A percentile compares a stretch with the other conserved stretches of the same genome.
Evolutionary conservation across 1,139 yeast species (phyloP).

Genomic region (Suhomyces bribrorum): DNA sequence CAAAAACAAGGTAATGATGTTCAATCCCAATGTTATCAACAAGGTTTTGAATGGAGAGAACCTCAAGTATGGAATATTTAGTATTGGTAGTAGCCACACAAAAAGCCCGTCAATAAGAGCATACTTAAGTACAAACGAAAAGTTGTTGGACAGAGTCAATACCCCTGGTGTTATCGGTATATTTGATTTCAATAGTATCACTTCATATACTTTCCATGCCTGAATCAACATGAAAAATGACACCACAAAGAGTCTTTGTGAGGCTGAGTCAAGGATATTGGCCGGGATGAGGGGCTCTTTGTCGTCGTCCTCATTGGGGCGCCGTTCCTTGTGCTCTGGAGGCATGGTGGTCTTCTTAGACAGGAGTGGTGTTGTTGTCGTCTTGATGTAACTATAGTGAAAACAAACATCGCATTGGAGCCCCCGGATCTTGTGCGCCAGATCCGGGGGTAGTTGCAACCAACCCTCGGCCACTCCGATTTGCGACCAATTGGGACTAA

Average conservation of each 20-base stretch:
- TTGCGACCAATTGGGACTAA: no score
- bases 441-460: slow-evolving; percentile 4
- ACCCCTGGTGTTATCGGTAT: slow-evolving; percentile 19
- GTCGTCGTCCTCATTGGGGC: slow-evolving; percentile 10
- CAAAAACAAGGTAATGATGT: slow-evolving; percentile 42
- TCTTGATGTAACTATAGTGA: slow-evolving; percentile 1
- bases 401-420: slow-evolving; percentile 8
- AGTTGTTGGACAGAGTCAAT: slow-evolving; percentile 40
- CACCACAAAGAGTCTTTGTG: slow-evolving; percentile 68
- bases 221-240: slow-evolving; percentile 74
- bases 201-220: slow-evolving; percentile 78
- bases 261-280: slow-evolving; percentile 69
- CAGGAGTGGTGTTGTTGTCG: background rate
- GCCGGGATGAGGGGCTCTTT: slow-evolving; percentile 44
- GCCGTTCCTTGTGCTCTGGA: slow-evolving; percentile 8
- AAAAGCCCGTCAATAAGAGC: slow-evolving; percentile 70
- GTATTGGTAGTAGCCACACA: slow-evolving; percentile 66
- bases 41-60: slow-evolving; percentile 58
- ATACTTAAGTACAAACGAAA: slow-evolving; percentile 69
- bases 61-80: slow-evolving; percentile 72
- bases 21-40: slow-evolving; percentile 38
- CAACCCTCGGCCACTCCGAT: background rate
- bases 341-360: slow-evolving; percentile 2
- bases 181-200: slow-evolving; percentile 46
- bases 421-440: background rate